These are phyloP conservation scores for Gossypium lobatum DNA, from an alignment of 441 rosid species.

Conservation along the genomic window DNA sequence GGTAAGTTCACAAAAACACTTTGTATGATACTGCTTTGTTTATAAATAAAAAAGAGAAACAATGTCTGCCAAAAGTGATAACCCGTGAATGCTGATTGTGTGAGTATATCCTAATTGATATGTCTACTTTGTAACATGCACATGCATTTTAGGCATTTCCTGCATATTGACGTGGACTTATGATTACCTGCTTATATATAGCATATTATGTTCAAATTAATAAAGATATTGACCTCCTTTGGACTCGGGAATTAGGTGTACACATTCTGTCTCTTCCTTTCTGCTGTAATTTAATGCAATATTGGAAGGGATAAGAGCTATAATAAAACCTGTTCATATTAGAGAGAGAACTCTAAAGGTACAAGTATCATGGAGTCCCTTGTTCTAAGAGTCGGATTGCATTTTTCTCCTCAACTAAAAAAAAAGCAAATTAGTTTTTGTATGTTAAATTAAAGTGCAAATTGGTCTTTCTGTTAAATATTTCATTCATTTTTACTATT, in stretches of 20 bases:
- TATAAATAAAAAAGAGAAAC: background rate
- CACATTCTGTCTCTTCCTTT: background rate
- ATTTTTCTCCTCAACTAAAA: no score
- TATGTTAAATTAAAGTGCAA: background rate
- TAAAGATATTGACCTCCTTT: background rate
- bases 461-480: background rate
- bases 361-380: background rate
- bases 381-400: background rate
- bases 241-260: background rate
- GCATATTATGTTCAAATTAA: background rate
- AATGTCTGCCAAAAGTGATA: slow-evolving; percentile 3
- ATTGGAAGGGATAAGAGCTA: background rate
- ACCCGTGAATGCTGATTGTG: background rate
- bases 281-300: background rate
- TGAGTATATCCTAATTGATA: background rate
- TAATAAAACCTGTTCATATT: background rate
- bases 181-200: background rate
- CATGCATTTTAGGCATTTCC: background rate
- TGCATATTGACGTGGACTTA: slow-evolving; percentile 5
- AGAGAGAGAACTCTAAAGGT: slow-evolving; percentile 1
- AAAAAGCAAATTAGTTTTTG: background rate
- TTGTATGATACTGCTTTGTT: slow-evolving; percentile 4
- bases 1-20: slow-evolving; percentile 40
- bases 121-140: background rate
- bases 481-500: background rate